phyloP scores from a whole-genome alignment of 139 green algal genomes.

The Microglena sp. region DNA sequence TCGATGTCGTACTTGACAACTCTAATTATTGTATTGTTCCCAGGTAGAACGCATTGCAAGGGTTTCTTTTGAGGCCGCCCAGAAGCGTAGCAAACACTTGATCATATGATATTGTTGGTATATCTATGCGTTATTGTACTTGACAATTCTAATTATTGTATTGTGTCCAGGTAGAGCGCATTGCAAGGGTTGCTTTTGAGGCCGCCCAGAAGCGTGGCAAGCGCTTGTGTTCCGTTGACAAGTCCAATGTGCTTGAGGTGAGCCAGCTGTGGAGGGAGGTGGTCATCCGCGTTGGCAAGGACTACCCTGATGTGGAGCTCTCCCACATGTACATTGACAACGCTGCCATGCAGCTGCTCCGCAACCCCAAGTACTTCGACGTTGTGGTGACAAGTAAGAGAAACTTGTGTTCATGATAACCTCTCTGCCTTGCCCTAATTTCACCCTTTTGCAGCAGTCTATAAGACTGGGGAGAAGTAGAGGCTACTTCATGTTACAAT shows the following conservation, averaged over 20 bases:
- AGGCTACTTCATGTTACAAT: too few relatives aligned
- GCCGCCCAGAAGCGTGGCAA: constrained; percentile 70
- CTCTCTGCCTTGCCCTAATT: background rate
- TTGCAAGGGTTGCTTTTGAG: constrained; percentile 91
- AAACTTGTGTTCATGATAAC: too few relatives aligned
- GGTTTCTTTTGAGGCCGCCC: constrained; percentile 87
- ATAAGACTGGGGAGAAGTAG: too few relatives aligned
- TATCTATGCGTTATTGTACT: too few relatives aligned
- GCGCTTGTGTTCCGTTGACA: constrained; percentile 87
- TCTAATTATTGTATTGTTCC: too few relatives aligned
- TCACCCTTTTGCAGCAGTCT: too few relatives aligned
- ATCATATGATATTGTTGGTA: too few relatives aligned
- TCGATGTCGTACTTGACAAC: too few relatives aligned
- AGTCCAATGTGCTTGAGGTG: constrained; percentile 95
- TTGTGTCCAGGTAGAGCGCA: constrained; percentile 86
- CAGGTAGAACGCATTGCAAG: constrained; percentile 92
- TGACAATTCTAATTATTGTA: too few relatives aligned
- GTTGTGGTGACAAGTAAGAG: constrained; percentile 86
- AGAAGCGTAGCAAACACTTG: constrained; percentile 69
- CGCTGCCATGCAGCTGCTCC: constrained; percentile 96
- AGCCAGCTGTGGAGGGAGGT: constrained; percentile 85
- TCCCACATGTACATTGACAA: constrained; percentile 99
- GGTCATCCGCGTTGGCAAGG: constrained; percentile 58
- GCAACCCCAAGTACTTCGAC: constrained; percentile 90
- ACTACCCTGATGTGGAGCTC: constrained; percentile 96